These are phyloP conservation scores for Eimeria nieschulzi DNA, from an alignment of 169 alveolate species.

Conservation along the genomic window DNA sequence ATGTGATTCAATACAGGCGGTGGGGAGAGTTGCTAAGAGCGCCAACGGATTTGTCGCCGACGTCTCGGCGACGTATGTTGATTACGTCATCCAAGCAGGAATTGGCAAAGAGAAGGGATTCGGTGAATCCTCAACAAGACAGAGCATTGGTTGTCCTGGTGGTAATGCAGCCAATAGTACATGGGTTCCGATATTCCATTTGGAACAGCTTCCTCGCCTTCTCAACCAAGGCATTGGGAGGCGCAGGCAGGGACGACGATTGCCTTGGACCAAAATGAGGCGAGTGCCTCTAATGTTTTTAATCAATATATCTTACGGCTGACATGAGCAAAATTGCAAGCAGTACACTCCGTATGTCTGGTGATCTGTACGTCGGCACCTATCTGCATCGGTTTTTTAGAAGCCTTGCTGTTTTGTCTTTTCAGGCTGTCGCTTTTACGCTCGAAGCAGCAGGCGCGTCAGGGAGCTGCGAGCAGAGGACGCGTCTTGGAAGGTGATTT, in stretches of 20 bases:
- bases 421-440: conserved; percentile 49
- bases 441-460: conserved; percentile 23
- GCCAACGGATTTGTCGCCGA: conserved; percentile 63
- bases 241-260: conserved; percentile 23
- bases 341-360: neutral
- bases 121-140: neutral
- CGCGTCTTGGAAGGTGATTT: neutral
- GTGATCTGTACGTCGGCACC: neutral
- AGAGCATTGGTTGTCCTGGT: neutral
- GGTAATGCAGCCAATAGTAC: neutral
- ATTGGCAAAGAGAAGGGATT: neutral
- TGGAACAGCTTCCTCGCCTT: conserved; percentile 61
- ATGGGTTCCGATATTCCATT: conserved; percentile 60
- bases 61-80: conserved; percentile 43
- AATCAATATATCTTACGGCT: neutral
- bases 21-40: conserved; percentile 46
- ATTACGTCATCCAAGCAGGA: conserved; percentile 19
- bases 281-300: neutral
- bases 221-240: conserved; percentile 47
- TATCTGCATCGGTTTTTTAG: too few species aligned
- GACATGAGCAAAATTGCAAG: neutral
- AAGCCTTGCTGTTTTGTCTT: neutral
- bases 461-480: neutral
- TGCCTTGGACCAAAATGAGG: conserved; percentile 61
- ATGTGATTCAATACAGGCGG: conserved; percentile 35